Evolutionary conservation across 1,284 basidiomycete genomes (phyloP).

Genomic region (Tetrapyrgos nigripes): DNA sequence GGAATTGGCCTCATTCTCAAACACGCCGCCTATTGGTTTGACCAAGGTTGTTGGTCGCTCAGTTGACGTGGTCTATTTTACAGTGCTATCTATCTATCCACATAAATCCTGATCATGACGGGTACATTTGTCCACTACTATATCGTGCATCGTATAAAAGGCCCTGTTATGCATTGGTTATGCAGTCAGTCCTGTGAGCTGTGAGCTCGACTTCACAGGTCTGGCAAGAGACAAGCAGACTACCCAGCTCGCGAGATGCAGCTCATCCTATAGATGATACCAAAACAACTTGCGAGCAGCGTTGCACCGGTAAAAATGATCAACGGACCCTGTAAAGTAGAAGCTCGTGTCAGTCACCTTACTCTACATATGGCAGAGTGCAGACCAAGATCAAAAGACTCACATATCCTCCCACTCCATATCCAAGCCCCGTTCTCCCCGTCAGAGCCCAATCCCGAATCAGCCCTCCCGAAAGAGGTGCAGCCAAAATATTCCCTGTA

Average conservation of each 20-base stretch:
- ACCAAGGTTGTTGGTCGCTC: too few relatives aligned
- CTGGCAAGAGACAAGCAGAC: too few relatives aligned
- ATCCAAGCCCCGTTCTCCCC: neutral
- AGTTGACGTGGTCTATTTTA: too few relatives aligned
- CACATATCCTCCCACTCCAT: slow-evolving; percentile 14
- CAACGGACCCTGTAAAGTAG: slow-evolving; percentile 1
- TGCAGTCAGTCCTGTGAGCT: too few relatives aligned
- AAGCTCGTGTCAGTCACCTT: neutral
- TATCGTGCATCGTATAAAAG: too few relatives aligned
- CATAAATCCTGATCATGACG: too few relatives aligned
- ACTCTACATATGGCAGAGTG: neutral
- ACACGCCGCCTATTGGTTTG: too few relatives aligned
- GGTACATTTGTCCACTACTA: too few relatives aligned
- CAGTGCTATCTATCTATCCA: too few relatives aligned
- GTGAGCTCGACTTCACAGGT: too few relatives aligned
- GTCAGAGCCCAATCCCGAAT: slow-evolving; percentile 4
- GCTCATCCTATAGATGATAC: neutral
- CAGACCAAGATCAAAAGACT: neutral
- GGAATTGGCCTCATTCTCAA: too few relatives aligned
- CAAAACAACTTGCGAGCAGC: neutral
- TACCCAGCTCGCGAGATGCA: neutral
- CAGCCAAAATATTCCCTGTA: slow-evolving; percentile 10
- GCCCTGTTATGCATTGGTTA: too few relatives aligned
- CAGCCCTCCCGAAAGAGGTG: slow-evolving; percentile 12
- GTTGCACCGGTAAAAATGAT: slow-evolving; percentile 7